These are phyloP conservation scores for Ogataea ramenticola DNA, from an alignment of 805 yeast genomes.

Conservation along the genomic window DNA sequence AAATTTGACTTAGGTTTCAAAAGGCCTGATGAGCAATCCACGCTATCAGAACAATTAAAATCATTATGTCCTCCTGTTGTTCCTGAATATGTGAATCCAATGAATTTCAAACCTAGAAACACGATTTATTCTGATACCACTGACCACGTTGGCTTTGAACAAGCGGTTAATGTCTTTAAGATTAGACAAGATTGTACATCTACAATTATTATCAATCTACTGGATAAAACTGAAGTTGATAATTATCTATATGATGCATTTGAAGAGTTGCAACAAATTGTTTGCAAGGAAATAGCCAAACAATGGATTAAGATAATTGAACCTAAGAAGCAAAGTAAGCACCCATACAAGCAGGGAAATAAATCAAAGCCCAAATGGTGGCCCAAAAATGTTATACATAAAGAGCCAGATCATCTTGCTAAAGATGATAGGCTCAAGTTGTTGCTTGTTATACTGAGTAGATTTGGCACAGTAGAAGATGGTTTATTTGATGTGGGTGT, in stretches of 20 bases:
- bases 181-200: too few relatives aligned
- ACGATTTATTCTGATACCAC: too few relatives aligned
- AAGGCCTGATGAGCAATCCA: too few relatives aligned
- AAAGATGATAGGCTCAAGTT: conserved; percentile 49
- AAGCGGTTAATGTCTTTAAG: too few relatives aligned
- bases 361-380: conserved; percentile 59
- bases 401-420: conserved; percentile 67
- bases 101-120: too few relatives aligned
- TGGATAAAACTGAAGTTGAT: conserved; percentile 13
- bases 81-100: too few relatives aligned
- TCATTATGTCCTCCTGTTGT: too few relatives aligned
- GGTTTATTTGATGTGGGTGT: background rate
- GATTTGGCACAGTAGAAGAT: conserved; percentile 7
- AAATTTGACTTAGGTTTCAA: too few relatives aligned
- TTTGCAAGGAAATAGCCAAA: conserved; percentile 58
- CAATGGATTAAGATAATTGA: conserved; percentile 60
- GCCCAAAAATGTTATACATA: conserved; percentile 54
- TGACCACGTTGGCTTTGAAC: too few relatives aligned
- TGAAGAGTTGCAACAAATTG: conserved; percentile 38
- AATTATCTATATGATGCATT: conserved; percentile 23
- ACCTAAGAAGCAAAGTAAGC: conserved; percentile 56
- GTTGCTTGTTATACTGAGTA: conserved; percentile 32
- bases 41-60: too few relatives aligned
- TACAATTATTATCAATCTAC: conserved; percentile 3
- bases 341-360: conserved; percentile 54